A percentile compares a stretch with the other conserved stretches of the same genome.
Conservation (phyloP, 441 rosid genomes). For the Rhodomyrtus psidioides region DNA sequence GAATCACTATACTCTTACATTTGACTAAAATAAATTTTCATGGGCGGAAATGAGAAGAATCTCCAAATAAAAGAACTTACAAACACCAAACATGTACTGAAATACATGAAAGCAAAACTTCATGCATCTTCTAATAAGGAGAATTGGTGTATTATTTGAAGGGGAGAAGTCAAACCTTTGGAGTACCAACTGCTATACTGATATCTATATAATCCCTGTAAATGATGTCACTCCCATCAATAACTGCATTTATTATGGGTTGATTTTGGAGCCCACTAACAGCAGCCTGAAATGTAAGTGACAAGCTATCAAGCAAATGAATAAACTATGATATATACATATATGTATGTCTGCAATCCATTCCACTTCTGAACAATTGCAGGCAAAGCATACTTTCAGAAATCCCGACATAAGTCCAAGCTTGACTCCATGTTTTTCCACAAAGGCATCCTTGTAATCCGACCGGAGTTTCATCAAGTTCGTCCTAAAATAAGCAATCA, state of each 20-base stretch:
- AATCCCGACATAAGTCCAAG: conserved; percentile 97
- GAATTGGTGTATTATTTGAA: background rate
- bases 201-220: conserved; percentile 93
- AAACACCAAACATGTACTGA: background rate
- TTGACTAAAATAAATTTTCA: background rate
- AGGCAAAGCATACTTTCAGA: conserved; percentile 46
- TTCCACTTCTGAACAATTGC: background rate
- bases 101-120: background rate
- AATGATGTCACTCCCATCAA: conserved; percentile 92
- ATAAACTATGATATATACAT: background rate
- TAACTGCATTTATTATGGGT: conserved; percentile 96
- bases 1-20: background rate
- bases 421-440: conserved; percentile 94
- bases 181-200: conserved; percentile 94
- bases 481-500: conserved; percentile 46
- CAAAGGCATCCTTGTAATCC: conserved; percentile 89
- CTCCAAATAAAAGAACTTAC: background rate
- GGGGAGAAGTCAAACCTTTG: conserved; percentile 54
- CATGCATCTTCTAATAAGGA: background rate
- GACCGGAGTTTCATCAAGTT: conserved; percentile 97
- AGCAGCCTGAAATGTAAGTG: conserved; percentile 64
- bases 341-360: background rate
- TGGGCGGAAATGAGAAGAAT: background rate
- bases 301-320: background rate
- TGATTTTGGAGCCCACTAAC: conserved; percentile 92